Base-by-base conservation (phyloP, 2,329 filamentous ascomycete species). In the Neofusicoccum cordaticola region DNA sequence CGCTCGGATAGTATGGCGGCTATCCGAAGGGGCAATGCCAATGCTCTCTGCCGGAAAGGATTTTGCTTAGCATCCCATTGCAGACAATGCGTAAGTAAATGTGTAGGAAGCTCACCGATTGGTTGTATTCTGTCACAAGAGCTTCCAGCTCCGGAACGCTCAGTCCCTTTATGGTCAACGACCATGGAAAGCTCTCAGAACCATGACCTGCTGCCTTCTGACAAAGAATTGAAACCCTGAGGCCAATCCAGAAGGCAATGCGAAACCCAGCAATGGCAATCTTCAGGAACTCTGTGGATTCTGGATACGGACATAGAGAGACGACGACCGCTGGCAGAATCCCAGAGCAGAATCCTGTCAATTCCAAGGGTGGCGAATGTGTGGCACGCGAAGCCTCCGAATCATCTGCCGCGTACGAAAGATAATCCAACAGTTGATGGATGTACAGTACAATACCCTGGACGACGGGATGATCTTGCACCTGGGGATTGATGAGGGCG, bases 321-420 rank as follows among this genome's bases (percentile, higher is more conserved):
- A 66, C 44, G 4, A 63, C 39, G 11, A 65, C 13, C 4, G 66
- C 66, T 19, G 39, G 45, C 4, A 68, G 31, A 2, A 68, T 19
- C 0, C 66, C 66, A 37, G 60, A 61, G 31, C 66, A 68, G 41
- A 66, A 66, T 12, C 66, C 57, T 3, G 19, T 12, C 3, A 17
- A 31, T 17, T 50, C 44, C 0, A 4, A 5, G 1, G 34, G 31
- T 3, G 8, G 11, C 17, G 19, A 13, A 35, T 8, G 15, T 1
- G 12, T 9, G 22, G 13, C 4, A 6, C 2, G 50, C 3, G n/a
- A 19, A 6, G 7, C 6, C 3, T 44, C 37, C 17, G 17, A 7
- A 6, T 8, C 35, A 1, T n/a, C 17, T 13, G 44, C 6, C 2
- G 22, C 52, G 13, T 35, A 58, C 4, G 53, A 45, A 1, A 58